A percentile compares a stretch with the other conserved stretches of the same genome.
Conservation (phyloP, 2,329 filamentous ascomycete species). For the Claviceps cyperi region DNA sequence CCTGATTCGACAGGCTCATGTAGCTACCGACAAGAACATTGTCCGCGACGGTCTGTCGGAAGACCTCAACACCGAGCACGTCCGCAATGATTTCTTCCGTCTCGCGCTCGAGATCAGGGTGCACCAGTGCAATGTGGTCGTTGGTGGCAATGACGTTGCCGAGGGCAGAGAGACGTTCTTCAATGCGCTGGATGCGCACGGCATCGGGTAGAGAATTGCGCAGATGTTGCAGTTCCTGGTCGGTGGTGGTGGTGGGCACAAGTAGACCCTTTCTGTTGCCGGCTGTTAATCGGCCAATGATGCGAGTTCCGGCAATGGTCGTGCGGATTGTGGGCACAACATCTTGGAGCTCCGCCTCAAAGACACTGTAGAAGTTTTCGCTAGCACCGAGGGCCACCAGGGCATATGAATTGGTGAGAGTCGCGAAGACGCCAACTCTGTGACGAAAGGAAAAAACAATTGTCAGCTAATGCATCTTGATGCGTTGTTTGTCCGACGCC, state of each 20-base stretch:
- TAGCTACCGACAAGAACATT: conserved; percentile 94
- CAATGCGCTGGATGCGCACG: conserved; percentile 92
- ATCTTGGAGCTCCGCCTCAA: conserved; percentile 95
- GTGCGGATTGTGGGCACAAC: conserved; percentile 93
- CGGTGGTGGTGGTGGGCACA: conserved; percentile 87
- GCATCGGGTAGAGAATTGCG: conserved; percentile 85
- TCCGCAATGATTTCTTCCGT: conserved; percentile 98
- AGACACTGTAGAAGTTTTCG: conserved; percentile 98
- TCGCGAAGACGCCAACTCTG: conserved; percentile 92
- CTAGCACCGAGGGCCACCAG: conserved; percentile 88
- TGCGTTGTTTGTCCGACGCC: background rate
- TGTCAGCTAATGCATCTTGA: background rate
- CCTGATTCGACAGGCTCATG: conserved; percentile 92
- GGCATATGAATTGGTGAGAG: conserved; percentile 93
- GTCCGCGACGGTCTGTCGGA: conserved; percentile 88
- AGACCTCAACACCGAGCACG: conserved; percentile 77
- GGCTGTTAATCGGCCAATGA: conserved; percentile 87
- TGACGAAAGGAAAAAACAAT: background rate
- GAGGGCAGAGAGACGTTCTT: conserved; percentile 87
- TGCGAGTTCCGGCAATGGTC: conserved; percentile 90
- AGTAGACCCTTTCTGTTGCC: conserved; percentile 95
- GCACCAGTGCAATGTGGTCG: conserved; percentile 91
- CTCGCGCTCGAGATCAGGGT: conserved; percentile 93
- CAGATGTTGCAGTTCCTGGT: conserved; percentile 95
- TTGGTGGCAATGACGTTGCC: conserved; percentile 96